These are phyloP conservation scores for Orbilia quercus DNA, from an alignment of 2,329 filamentous ascomycete species.

Conservation along the genomic window DNA sequence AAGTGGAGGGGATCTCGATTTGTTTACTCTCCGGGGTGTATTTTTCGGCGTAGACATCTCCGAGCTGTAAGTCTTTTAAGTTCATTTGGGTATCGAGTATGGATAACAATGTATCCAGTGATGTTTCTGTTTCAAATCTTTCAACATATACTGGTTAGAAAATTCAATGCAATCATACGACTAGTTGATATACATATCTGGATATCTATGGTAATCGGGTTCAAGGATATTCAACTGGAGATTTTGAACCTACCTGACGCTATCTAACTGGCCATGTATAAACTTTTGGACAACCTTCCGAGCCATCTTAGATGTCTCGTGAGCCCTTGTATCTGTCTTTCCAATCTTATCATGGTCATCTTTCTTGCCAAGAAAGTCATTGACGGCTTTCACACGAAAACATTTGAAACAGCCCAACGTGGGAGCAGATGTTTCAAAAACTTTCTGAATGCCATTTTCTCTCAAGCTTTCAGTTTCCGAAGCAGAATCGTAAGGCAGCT, in stretches of 20 bases:
- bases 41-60: constrained; percentile 7
- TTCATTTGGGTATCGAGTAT: constrained; percentile 6
- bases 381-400: neutral
- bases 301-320: neutral
- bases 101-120: neutral
- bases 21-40: neutral
- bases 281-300: constrained; percentile 11
- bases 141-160: neutral
- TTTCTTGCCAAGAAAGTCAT: constrained; percentile 4
- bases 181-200: neutral
- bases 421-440: neutral
- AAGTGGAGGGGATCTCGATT: neutral
- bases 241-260: constrained; percentile 16
- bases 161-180: neutral
- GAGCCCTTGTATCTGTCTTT: neutral
- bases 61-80: constrained; percentile 19
- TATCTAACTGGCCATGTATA: constrained; percentile 21
- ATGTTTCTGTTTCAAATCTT: constrained; percentile 28
- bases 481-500: constrained; percentile 13
- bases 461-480: neutral
- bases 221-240: too few species aligned
- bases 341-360: constrained; percentile 3
- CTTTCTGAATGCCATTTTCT: constrained; percentile 7
- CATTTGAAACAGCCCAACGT: constrained; percentile 4
- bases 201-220: too few species aligned